Evolutionary conservation across 2,329 filamentous ascomycete species (phyloP).

Genomic region (Aspergillus pseudoterreus): DNA sequence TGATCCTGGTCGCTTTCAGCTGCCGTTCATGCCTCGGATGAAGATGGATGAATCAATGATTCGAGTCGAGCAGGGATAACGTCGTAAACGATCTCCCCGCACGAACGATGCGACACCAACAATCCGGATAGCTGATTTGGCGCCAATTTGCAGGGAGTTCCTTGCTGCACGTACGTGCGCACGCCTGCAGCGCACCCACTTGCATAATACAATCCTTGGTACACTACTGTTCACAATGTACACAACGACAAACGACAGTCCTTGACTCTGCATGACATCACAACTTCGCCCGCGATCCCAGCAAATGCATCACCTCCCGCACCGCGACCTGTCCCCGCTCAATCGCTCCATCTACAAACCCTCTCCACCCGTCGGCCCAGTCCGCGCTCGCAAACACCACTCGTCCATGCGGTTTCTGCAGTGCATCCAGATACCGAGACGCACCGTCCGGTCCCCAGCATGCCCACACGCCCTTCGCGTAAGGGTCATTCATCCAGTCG

Average conservation of each 20-base stretch:
- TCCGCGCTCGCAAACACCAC: conserved; percentile 32
- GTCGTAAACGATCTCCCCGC: no score
- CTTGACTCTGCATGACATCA: background rate
- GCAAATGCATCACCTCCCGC: conserved; percentile 1
- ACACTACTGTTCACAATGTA: no score
- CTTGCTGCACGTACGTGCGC: no score
- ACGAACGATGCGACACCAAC: no score
- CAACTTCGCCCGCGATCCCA: background rate
- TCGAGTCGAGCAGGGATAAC: no score
- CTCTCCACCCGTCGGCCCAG: conserved; percentile 33
- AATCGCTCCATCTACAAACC: conserved; percentile 34
- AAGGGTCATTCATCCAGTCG: conserved; percentile 28
- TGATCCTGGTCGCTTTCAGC: no score
- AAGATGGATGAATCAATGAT: no score
- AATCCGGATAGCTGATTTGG: no score
- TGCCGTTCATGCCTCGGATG: no score
- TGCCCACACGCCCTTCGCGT: conserved; percentile 26
- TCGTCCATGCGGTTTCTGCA: conserved; percentile 24
- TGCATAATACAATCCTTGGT: background rate
- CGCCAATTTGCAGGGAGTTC: no score
- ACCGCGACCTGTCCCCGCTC: conserved; percentile 20
- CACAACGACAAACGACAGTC: background rate
- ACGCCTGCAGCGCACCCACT: background rate
- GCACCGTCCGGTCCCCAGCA: conserved; percentile 12
- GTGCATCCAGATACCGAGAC: conserved; percentile 16